Evolutionary conservation across 2,329 filamentous ascomycete genomes (phyloP).

Genomic region (Escovopsis sp.): DNA sequence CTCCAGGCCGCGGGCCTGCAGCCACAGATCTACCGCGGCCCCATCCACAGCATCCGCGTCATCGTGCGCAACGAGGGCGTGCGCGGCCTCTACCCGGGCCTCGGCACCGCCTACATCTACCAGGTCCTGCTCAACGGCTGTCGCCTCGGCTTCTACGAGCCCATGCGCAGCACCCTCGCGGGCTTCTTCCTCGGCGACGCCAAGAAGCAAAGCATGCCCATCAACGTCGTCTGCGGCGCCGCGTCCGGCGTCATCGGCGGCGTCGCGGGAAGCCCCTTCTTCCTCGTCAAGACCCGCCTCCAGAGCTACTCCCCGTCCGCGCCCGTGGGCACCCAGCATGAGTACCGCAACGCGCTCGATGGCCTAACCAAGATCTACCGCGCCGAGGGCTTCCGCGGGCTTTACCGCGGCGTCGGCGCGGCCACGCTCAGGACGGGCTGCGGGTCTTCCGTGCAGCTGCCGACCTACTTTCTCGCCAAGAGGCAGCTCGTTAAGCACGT

Average conservation of each 20-base stretch:
- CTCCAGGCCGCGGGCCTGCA: slow-evolving; percentile 75
- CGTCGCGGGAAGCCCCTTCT: slow-evolving; percentile 88
- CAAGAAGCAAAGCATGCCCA: slow-evolving; percentile 64
- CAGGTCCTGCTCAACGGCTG: slow-evolving; percentile 94
- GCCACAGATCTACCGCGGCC: slow-evolving; percentile 77
- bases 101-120: slow-evolving; percentile 89
- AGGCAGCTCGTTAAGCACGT: slow-evolving; percentile 65
- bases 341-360: slow-evolving; percentile 73
- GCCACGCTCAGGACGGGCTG: slow-evolving; percentile 95
- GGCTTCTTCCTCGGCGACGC: slow-evolving; percentile 54
- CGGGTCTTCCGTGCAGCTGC: slow-evolving; percentile 87
- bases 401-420: slow-evolving; percentile 82
- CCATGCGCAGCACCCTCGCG: slow-evolving; percentile 61
- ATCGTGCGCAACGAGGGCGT: slow-evolving; percentile 85
- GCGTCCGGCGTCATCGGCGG: slow-evolving; percentile 81
- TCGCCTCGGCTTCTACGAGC: slow-evolving; percentile 94
- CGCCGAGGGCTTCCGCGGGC: slow-evolving; percentile 59
- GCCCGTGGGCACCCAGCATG: slow-evolving; percentile 92
- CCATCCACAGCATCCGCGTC: slow-evolving; percentile 77
- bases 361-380: slow-evolving; percentile 67
- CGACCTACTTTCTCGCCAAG: slow-evolving; percentile 97
- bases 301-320: slow-evolving; percentile 88
- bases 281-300: slow-evolving; percentile 90
- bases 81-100: slow-evolving; percentile 69
- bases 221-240: slow-evolving; percentile 91